phyloP scores from a whole-genome alignment of 208 protist species.

The Crithidia sp. region DNA sequence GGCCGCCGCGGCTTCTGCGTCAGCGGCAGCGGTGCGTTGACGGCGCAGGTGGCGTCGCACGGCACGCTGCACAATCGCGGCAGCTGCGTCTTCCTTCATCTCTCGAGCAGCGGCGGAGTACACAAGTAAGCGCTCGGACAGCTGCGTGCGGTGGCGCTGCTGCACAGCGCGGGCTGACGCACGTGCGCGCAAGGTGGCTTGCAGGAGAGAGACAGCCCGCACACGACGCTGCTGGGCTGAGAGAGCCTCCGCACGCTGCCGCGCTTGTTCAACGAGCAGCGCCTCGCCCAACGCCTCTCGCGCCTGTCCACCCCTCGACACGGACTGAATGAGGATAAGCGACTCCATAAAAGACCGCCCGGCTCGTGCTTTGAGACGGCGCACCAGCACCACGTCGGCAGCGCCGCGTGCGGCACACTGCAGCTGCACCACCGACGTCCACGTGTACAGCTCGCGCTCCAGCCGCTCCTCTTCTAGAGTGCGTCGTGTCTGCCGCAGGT shows the following conservation, averaged over 20 bases:
- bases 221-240: not conserved
- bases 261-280: conserved; percentile 7
- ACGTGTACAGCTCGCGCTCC: conserved; percentile 36
- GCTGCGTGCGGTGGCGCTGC: conserved; percentile 3
- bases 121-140: conserved; percentile 47
- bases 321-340: conserved; percentile 42
- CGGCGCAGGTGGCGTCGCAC: conserved; percentile 37
- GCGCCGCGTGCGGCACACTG: conserved; percentile 62
- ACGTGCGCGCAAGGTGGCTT: conserved; percentile 24
- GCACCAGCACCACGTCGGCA: conserved; percentile 39
- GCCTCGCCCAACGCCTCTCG: conserved; percentile 23
- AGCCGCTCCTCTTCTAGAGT: conserved; percentile 51
- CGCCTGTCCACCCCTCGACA: conserved; percentile 37
- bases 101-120: conserved; percentile 33
- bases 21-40: conserved; percentile 17
- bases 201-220: not conserved
- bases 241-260: conserved; percentile 17
- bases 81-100: conserved; percentile 51
- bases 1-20: conserved; percentile 19
- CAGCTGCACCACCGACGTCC: conserved; percentile 33
- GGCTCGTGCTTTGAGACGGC: conserved; percentile 37
- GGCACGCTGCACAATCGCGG: conserved; percentile 46
- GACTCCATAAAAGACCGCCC: conserved; percentile 60
- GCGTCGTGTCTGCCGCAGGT: conserved; percentile 48
- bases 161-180: conserved; percentile 1